phyloP scores from a whole-genome alignment of 495 filamentous ascomycete genomes.

The Trichoderma reesei region DNA sequence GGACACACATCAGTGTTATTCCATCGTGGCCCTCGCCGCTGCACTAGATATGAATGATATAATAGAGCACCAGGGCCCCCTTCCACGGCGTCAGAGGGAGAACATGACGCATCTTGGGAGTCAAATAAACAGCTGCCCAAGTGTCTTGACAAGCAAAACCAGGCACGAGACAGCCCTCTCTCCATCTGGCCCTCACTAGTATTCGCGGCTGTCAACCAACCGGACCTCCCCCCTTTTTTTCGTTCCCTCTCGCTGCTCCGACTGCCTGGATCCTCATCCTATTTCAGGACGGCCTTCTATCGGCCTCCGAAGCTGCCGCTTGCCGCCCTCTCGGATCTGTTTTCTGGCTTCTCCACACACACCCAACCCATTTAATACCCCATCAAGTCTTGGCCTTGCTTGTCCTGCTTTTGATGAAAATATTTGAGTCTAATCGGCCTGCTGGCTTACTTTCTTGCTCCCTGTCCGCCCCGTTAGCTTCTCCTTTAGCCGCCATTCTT shows the following conservation, averaged over 20 bases:
- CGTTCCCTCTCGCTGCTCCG: neutral
- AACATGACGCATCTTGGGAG: too few relatives aligned
- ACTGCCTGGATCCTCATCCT: neutral
- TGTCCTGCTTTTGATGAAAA: neutral
- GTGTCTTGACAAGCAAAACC: neutral
- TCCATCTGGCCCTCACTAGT: neutral
- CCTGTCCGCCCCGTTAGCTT: neutral
- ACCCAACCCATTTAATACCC: neutral
- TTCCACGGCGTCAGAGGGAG: too few relatives aligned
- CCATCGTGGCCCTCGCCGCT: too few relatives aligned
- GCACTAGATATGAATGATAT: too few relatives aligned
- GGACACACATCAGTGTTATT: too few relatives aligned
- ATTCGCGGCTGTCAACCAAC: neutral
- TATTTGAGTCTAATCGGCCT: neutral
- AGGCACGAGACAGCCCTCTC: neutral
- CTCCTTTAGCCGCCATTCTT: neutral
- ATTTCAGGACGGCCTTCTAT: neutral
- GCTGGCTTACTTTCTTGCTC: neutral
- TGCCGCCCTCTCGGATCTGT: neutral
- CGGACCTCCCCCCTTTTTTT: neutral
- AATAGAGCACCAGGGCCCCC: too few relatives aligned
- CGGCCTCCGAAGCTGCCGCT: constrained; percentile 4
- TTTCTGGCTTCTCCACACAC: constrained; percentile 4
- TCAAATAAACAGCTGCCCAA: neutral
- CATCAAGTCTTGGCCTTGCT: neutral